Conservation (phyloP, 345 rosid species). For the Punica granatum region DNA sequence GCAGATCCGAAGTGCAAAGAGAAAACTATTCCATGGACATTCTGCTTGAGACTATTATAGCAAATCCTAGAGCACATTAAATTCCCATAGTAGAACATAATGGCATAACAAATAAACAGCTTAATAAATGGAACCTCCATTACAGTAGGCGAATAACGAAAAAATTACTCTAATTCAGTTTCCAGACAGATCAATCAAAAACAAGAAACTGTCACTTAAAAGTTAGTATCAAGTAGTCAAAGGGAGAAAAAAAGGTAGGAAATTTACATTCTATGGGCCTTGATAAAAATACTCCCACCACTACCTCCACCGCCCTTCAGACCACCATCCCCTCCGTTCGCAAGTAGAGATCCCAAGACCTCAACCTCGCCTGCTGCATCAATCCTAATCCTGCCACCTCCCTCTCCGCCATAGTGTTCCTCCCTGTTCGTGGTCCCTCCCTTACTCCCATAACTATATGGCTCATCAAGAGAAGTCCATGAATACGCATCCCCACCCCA, state of each 20-base stretch:
- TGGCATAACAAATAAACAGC: background rate
- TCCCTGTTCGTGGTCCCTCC: conserved; percentile 62
- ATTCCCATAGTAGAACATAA: background rate
- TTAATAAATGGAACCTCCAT: background rate
- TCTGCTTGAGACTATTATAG: no score
- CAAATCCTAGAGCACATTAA: no score
- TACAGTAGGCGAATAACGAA: background rate
- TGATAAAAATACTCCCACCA: conserved; percentile 57
- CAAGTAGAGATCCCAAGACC: conserved; percentile 42
- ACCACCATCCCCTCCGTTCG: conserved; percentile 50
- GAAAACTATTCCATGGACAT: background rate
- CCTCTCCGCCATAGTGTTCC: conserved; percentile 55
- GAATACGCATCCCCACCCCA: conserved; percentile 78
- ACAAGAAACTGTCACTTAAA: background rate
- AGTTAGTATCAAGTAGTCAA: conserved; percentile 8
- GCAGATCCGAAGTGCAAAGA: background rate
- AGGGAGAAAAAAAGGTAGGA: background rate
- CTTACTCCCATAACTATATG: conserved; percentile 65
- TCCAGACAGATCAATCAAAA: background rate
- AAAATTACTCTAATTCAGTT: background rate
- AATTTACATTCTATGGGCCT: conserved; percentile 51
- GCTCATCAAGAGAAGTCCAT: conserved; percentile 51
- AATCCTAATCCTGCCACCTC: conserved; percentile 56
- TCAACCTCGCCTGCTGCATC: conserved; percentile 26
- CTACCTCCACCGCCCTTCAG: conserved; percentile 67